Evolutionary conservation across 2,329 filamentous ascomycete species (phyloP).

Genomic region (Penicillium sp.): DNA sequence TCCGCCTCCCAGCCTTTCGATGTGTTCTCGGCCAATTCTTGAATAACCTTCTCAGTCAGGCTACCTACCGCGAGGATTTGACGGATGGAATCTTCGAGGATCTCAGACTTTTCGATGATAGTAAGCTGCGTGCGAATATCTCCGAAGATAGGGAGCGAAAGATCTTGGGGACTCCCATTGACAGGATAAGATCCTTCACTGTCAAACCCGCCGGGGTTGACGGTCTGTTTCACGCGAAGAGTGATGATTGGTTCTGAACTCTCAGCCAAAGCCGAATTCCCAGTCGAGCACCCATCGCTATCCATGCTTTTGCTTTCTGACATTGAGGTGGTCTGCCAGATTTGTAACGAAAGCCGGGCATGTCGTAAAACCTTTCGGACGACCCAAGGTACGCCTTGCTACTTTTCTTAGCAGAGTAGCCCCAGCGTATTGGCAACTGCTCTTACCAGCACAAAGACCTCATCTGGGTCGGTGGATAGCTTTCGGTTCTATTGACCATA

Average conservation of each 20-base stretch:
- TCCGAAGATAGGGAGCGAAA: slow-evolving; percentile 20
- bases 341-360: slow-evolving; percentile 16
- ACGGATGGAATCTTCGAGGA: slow-evolving; percentile 12
- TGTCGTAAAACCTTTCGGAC: slow-evolving; percentile 14
- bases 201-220: slow-evolving; percentile 17
- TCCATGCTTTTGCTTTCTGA: not conserved
- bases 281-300: not conserved
- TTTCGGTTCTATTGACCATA: slow-evolving; percentile 14
- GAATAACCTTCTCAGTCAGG: slow-evolving; percentile 8
- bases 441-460: slow-evolving; percentile 17
- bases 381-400: slow-evolving; percentile 23
- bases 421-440: too few relatives aligned
- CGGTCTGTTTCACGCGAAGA: slow-evolving; percentile 16
- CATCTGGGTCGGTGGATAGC: slow-evolving; percentile 20
- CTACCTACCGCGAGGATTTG: not conserved
- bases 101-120: slow-evolving; percentile 1
- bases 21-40: slow-evolving; percentile 12
- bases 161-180: slow-evolving; percentile 8
- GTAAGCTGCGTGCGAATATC: slow-evolving; percentile 13
- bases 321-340: slow-evolving; percentile 8
- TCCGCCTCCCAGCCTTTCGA: slow-evolving; percentile 18
- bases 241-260: not conserved
- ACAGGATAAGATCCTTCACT: slow-evolving; percentile 16
- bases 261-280: not conserved
- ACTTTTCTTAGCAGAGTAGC: not conserved